A percentile compares a stretch with the other conserved stretches of the same genome.
Conservation (phyloP, 225 moss, liverwort and hornwort species). For the Polytrichum formosum region DNA sequence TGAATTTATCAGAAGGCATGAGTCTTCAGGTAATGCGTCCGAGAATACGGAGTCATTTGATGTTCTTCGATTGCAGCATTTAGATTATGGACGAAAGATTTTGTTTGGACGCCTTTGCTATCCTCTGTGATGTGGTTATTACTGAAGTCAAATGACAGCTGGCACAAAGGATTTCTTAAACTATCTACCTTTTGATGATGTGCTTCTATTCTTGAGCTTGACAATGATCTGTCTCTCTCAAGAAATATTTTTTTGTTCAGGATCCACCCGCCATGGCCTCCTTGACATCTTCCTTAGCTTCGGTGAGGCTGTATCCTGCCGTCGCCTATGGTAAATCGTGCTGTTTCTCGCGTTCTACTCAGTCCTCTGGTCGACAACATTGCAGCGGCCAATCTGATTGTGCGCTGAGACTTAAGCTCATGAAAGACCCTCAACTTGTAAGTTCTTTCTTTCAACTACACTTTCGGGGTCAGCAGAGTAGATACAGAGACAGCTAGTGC, state of each 20-base stretch:
- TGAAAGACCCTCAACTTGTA: conserved; percentile 26
- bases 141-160: too few relatives aligned
- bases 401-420: conserved; percentile 15
- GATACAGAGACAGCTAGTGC: not conserved
- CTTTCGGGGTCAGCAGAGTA: not conserved
- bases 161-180: too few relatives aligned
- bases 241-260: not conserved
- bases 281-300: conserved; percentile 18
- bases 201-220: too few relatives aligned
- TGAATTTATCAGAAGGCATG: too few relatives aligned
- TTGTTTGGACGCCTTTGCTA: too few relatives aligned
- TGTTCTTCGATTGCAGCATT: too few relatives aligned
- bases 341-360: conserved; percentile 8
- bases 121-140: too few relatives aligned
- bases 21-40: too few relatives aligned
- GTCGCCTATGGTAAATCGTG: conserved; percentile 10
- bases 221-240: too few relatives aligned
- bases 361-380: conserved; percentile 9
- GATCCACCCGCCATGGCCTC: conserved; percentile 30
- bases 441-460: conserved; percentile 3
- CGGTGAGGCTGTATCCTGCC: conserved; percentile 17
- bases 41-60: too few relatives aligned
- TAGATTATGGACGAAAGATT: too few relatives aligned
- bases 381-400: conserved; percentile 11
- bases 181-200: too few relatives aligned